These are phyloP conservation scores for Moricandia arvensis DNA, from an alignment of 345 rosid genomes.

Conservation along the genomic window DNA sequence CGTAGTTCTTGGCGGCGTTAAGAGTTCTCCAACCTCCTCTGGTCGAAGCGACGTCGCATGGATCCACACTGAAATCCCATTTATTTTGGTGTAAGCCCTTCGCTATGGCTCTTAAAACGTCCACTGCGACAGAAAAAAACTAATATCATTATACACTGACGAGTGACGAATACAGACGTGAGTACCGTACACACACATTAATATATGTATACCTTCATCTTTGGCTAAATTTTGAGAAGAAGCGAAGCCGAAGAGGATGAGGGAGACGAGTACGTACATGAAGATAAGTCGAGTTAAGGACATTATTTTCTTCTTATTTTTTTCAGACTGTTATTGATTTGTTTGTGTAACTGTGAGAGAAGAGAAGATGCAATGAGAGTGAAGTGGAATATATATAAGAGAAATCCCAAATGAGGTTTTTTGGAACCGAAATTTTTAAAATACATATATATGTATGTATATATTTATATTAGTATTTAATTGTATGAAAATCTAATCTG, in stretches of 20 bases:
- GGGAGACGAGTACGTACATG: slow-evolving; percentile 11
- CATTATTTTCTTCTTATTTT: no score
- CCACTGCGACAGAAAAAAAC: slow-evolving; percentile 40
- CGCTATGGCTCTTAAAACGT: slow-evolving; percentile 44
- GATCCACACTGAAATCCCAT: slow-evolving; percentile 60
- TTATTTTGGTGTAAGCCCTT: slow-evolving; percentile 30
- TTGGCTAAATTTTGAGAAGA: slow-evolving; percentile 33
- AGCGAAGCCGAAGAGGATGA: slow-evolving; percentile 21
- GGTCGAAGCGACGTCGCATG: slow-evolving; percentile 38
- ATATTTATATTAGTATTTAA: no score
- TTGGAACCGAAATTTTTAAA: no score
- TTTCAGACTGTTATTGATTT: background rate
- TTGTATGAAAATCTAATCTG: no score
- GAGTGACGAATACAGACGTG: background rate
- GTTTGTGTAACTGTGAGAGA: no score
- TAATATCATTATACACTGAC: background rate
- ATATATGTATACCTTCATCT: slow-evolving; percentile 38
- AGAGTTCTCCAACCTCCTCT: slow-evolving; percentile 39
- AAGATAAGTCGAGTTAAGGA: slow-evolving; percentile 12
- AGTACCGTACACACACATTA: background rate
- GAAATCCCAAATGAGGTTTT: no score
- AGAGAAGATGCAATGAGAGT: slow-evolving; percentile 4
- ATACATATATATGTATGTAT: no score
- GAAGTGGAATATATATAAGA: no score
- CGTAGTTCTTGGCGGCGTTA: slow-evolving; percentile 9